phyloP scores from a whole-genome alignment of 2,329 filamentous ascomycete species.

The Sarocladiaceae sp. region DNA sequence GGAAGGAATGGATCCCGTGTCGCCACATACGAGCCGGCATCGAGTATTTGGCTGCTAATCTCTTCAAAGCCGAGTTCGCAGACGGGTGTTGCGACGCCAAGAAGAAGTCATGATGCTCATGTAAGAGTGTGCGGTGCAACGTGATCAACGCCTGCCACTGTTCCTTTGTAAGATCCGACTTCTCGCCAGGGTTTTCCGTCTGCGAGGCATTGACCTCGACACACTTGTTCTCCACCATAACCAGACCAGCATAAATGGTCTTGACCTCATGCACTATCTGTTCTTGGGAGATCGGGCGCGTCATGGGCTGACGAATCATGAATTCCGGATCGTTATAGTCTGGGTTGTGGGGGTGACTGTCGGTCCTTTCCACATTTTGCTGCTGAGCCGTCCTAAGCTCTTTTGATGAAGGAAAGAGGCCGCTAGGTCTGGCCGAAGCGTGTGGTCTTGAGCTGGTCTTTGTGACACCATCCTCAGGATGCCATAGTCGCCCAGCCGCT shows the following conservation, averaged over 20 bases:
- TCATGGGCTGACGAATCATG: slow-evolving; percentile 45
- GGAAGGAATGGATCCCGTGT: slow-evolving; percentile 80
- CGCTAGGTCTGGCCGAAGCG: too few species aligned
- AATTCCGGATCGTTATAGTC: not conserved
- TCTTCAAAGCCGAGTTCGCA: slow-evolving; percentile 59
- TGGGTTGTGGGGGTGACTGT: not conserved
- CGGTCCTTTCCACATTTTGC: too few species aligned
- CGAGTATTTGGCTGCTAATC: slow-evolving; percentile 71
- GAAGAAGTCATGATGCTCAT: slow-evolving; percentile 84
- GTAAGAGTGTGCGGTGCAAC: slow-evolving; percentile 70
- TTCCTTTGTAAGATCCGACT: slow-evolving; percentile 48
- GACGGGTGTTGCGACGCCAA: slow-evolving; percentile 81
- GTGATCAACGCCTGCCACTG: slow-evolving; percentile 83
- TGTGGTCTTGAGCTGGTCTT: not conserved
- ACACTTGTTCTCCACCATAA: slow-evolving; percentile 82
- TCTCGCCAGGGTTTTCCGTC: slow-evolving; percentile 35
- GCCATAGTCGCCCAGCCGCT: not conserved
- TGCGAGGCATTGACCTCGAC: slow-evolving; percentile 72
- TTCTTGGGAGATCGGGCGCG: slow-evolving; percentile 65
- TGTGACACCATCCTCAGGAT: too few species aligned
- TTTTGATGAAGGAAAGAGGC: too few species aligned
- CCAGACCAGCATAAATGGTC: slow-evolving; percentile 73
- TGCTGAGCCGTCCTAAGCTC: too few species aligned
- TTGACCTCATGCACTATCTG: slow-evolving; percentile 78
- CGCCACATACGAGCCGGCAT: slow-evolving; percentile 96